Base-by-base conservation (phyloP, 129 eudicot genomes). In the Pittosporum tobira region DNA sequence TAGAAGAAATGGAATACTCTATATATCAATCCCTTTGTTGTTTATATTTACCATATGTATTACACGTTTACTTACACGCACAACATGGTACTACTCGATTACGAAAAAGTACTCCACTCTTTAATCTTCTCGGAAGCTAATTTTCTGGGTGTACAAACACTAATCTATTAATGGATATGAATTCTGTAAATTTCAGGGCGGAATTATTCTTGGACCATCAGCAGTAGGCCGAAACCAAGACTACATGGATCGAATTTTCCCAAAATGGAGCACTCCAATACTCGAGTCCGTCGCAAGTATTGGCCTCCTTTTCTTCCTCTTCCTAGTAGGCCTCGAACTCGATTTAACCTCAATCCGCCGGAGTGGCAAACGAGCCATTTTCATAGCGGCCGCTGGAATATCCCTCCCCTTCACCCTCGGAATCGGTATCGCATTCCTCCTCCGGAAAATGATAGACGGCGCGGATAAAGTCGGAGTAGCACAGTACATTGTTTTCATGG, bases 281-380 rank as follows among this genome's bases (percentile, higher is more conserved):
- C 83, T 87, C n/a, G 95, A 83, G 57, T 77, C 93, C 1, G 82
- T 87, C 2, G 84, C 96, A 28, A 82, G 81, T 81, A 71, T 87
- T 27, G 95, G 95, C 23, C 71, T 87, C 21, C 71, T 87, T 6
- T 87, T 82, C 77, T 87, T 82, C 66, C 76, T 87, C 1, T 87
- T 87, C 68, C 66, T 87, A 0, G 93, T 87, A 11, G 95, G 95
- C 3, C 75, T 87, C 0, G 96, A 87, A 69, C 88, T 87, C 10
- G 96, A 87, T 50, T 60, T 87, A 15, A 56, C 58, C 64, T 75
- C 93, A 5, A 77, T 87, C 0, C 80, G 79, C 11, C 77, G 83
- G 25, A 74, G 83, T 28, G 96, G 96, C 14, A 65, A 68, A 29
- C 68, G 79, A 6, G 96, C 96, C 2, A 54, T 77, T 15, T 71